Percentiles rank a stretch among this genome's conserved stretches.
Conservation (phyloP, 75 land plant species). For the Isoetes taiwanensis region DNA sequence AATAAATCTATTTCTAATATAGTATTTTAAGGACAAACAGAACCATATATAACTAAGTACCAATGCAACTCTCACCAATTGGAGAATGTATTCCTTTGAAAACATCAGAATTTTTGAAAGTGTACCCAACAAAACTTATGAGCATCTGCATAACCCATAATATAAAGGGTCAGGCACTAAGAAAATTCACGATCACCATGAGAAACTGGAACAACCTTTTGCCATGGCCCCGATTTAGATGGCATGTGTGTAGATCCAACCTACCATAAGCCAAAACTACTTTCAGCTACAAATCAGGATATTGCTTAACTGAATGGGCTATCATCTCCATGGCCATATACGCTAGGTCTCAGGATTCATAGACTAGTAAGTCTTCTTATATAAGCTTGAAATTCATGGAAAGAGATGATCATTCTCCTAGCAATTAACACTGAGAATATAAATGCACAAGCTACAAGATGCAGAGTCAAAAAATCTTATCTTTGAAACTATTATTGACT, state of each 20-base stretch:
- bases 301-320: too few relatives aligned
- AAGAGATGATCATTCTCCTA: background rate
- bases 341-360: background rate
- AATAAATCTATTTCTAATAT: too few relatives aligned
- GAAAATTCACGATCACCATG: too few relatives aligned
- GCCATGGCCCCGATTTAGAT: background rate
- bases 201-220: slow-evolving; percentile 1
- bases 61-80: background rate
- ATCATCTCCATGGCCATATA: too few relatives aligned
- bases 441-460: background rate
- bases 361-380: background rate
- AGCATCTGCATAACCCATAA: background rate
- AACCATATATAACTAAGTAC: background rate
- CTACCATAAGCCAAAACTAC: too few relatives aligned
- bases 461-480: background rate
- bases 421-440: background rate
- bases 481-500: background rate
- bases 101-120: slow-evolving; percentile 2
- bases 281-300: too few relatives aligned
- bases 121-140: slow-evolving; percentile 1
- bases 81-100: slow-evolving; percentile 1
- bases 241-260: background rate
- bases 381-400: background rate
- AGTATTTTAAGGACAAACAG: background rate
- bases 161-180: background rate